Conservation (phyloP, 2,329 filamentous ascomycete species). For the Nothomitra cinnamomea region DNA sequence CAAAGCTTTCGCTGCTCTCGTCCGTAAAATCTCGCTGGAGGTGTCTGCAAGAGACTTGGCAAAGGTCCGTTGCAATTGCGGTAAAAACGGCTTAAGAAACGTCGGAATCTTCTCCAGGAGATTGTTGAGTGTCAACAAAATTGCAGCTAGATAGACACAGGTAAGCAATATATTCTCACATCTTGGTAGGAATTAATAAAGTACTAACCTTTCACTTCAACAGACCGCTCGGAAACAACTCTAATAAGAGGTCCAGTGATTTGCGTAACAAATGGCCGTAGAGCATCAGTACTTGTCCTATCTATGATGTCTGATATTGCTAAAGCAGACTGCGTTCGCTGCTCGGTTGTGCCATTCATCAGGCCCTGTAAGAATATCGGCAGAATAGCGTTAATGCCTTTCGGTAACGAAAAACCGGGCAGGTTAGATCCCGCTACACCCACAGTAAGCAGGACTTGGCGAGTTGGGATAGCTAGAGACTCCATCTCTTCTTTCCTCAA, state of each 20-base stretch:
- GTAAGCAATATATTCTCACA: slow-evolving; percentile 1
- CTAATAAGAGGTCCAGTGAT: slow-evolving; percentile 95
- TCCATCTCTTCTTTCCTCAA: slow-evolving; percentile 98
- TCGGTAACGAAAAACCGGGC: slow-evolving; percentile 75
- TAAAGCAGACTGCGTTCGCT: slow-evolving; percentile 78
- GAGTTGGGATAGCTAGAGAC: slow-evolving; percentile 66
- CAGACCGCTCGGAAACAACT: slow-evolving; percentile 90
- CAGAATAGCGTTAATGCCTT: slow-evolving; percentile 90
- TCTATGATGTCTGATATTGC: slow-evolving; percentile 94
- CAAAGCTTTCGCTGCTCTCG: slow-evolving; percentile 78
- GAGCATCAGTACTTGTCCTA: slow-evolving; percentile 67
- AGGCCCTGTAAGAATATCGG: slow-evolving; percentile 96
- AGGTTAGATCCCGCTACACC: slow-evolving; percentile 74
- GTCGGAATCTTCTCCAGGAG: slow-evolving; percentile 90
- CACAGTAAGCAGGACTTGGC: slow-evolving; percentile 72
- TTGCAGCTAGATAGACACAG: slow-evolving; percentile 40
- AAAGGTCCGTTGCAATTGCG: slow-evolving; percentile 91
- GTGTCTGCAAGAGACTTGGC: slow-evolving; percentile 89
- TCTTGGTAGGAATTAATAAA: neutral
- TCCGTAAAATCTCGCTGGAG: slow-evolving; percentile 73
- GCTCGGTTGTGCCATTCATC: slow-evolving; percentile 88
- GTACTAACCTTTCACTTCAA: slow-evolving; percentile 60
- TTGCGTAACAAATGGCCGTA: slow-evolving; percentile 92
- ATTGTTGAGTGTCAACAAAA: slow-evolving; percentile 86
- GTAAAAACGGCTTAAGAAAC: slow-evolving; percentile 90